Percentiles rank a stretch among this genome's conserved stretches.
Conservation (phyloP, 805 yeast genomes). For the Spathaspora gorwiae region DNA sequence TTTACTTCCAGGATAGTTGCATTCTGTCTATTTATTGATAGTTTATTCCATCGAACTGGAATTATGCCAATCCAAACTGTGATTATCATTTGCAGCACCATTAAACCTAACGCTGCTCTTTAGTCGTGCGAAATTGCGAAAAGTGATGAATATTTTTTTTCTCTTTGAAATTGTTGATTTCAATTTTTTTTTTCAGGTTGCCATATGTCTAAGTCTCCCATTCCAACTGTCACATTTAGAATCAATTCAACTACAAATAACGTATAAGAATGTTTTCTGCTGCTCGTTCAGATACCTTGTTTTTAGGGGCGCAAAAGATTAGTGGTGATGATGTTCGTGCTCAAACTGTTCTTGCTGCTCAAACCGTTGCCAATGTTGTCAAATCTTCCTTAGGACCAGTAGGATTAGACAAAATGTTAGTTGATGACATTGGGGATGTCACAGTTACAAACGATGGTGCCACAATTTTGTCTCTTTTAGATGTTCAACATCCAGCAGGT, state of each 20-base stretch:
- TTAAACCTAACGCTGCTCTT: background rate
- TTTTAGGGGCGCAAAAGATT: slow-evolving; percentile 92
- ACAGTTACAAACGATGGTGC: slow-evolving; percentile 99
- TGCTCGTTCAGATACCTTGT: slow-evolving; percentile 87
- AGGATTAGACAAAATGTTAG: slow-evolving; percentile 96
- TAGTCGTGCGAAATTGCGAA: background rate
- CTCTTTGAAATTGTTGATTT: background rate
- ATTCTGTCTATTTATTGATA: too few relatives aligned
- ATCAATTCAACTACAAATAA: background rate
- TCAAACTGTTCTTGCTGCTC: slow-evolving; percentile 93
- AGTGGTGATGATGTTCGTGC: slow-evolving; percentile 95
- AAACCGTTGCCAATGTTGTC: slow-evolving; percentile 75
- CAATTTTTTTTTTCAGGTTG: background rate
- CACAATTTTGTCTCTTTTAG: slow-evolving; percentile 82
- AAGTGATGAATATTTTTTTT: background rate
- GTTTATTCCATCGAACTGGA: too few relatives aligned
- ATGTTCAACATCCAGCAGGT: slow-evolving; percentile 99
- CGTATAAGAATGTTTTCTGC: slow-evolving; percentile 52
- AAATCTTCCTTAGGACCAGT: slow-evolving; percentile 97
- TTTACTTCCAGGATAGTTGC: too few relatives aligned
- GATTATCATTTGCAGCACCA: too few relatives aligned
- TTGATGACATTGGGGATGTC: slow-evolving; percentile 98
- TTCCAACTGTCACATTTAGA: background rate
- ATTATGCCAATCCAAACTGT: too few relatives aligned
- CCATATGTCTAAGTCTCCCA: too few relatives aligned